Conservation (phyloP, 345 rosid species). For the Moricandia moricandioides region DNA sequence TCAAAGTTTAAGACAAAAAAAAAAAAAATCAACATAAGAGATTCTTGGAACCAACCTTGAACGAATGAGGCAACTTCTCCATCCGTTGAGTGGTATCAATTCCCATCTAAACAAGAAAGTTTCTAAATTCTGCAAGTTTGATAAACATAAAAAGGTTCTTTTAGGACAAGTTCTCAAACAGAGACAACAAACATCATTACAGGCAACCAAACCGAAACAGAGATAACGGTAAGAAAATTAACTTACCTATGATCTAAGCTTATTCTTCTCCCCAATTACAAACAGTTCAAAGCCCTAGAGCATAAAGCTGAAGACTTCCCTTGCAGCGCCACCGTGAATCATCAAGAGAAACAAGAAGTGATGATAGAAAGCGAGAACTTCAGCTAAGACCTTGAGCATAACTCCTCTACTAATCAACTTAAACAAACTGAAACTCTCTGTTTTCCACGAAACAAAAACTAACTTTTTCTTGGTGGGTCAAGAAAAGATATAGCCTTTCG, state of each 20-base stretch:
- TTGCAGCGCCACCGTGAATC: neutral
- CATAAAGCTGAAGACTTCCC: neutral
- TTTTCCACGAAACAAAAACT: neutral
- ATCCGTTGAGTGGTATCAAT: neutral
- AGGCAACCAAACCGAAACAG: neutral
- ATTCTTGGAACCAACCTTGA: neutral
- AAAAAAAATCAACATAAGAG: neutral
- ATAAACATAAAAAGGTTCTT: neutral
- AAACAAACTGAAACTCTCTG: neutral
- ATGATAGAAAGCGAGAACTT: neutral
- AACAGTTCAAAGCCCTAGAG: neutral
- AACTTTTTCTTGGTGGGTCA: constrained; percentile 4
- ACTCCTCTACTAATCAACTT: neutral
- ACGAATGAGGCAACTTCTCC: neutral
- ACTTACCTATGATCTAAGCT: neutral
- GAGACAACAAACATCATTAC: neutral
- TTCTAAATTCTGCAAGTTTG: neutral
- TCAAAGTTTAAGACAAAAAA: neutral
- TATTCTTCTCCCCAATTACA: neutral
- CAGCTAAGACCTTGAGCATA: constrained; percentile 28
- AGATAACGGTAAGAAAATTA: neutral
- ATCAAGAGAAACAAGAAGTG: neutral
- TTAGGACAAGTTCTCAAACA: neutral
- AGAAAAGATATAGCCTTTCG: constrained; percentile 7
- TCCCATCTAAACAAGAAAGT: neutral